A percentile compares a stretch with the other conserved stretches of the same genome.
phyloP scores from a whole-genome alignment of 2,329 filamentous ascomycete species.

The Hirsutella rhossiliensis region DNA sequence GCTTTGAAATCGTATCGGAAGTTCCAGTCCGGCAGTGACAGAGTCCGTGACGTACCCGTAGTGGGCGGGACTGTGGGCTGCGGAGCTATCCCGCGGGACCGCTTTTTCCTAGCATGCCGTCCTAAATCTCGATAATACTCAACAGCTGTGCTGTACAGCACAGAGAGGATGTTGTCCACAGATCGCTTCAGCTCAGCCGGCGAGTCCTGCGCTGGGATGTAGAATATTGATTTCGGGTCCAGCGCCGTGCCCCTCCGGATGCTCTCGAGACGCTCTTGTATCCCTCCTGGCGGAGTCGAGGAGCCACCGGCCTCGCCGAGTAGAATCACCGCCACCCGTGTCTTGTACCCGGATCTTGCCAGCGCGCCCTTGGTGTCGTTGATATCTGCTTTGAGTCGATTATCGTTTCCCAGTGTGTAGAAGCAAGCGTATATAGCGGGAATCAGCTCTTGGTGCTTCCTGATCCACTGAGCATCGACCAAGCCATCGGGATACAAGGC shows the following conservation, averaged over 20 bases:
- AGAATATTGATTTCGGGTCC: constrained; percentile 77
- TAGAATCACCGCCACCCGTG: constrained; percentile 57
- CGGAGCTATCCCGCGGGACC: constrained; percentile 64
- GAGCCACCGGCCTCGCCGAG: constrained; percentile 17
- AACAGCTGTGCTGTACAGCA: constrained; percentile 60
- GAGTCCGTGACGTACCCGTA: constrained; percentile 68
- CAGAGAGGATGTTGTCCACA: constrained; percentile 57
- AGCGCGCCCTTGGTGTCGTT: constrained; percentile 62
- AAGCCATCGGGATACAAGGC: constrained; percentile 82
- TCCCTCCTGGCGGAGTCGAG: constrained; percentile 46
- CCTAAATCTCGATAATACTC: constrained; percentile 93
- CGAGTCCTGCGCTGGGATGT: constrained; percentile 64
- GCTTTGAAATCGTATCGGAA: constrained; percentile 92
- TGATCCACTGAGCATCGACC: constrained; percentile 69
- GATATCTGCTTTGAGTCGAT: constrained; percentile 79
- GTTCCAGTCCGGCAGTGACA: constrained; percentile 83
- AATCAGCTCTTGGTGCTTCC: constrained; percentile 77
- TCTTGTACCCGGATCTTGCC: constrained; percentile 60
- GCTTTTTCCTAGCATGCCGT: constrained; percentile 85
- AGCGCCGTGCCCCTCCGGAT: constrained; percentile 71
- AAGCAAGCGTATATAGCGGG: constrained; percentile 74
- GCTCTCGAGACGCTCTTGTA: constrained; percentile 59
- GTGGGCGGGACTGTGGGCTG: constrained; percentile 75
- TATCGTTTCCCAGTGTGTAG: constrained; percentile 70
- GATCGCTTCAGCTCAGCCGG: constrained; percentile 61